Evolutionary conservation across 1,284 basidiomycete species (phyloP), one percentile per base, ranked within the genome.

Genomic region (Chalciporus sp.): DNA sequence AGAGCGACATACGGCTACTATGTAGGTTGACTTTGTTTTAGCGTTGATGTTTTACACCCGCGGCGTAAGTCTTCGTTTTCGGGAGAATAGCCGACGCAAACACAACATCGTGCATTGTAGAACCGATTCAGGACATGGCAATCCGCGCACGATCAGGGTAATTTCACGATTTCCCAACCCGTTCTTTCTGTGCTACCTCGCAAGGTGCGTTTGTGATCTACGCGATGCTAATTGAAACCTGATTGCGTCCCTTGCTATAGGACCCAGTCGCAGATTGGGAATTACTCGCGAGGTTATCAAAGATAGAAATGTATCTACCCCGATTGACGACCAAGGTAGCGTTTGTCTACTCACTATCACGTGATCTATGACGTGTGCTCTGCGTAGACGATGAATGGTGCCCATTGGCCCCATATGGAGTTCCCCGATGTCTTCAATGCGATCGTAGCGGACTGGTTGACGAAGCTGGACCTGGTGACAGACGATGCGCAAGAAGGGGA

Each of bases 241-340:
- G 23, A 23, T 2, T 23, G 3, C 23, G 6, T 23, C 6, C 23
- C 4, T 40, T 35, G 52, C 42, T 39, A 53, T 56, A 83, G 81
- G 86, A 89, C 61, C 81, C 83, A 14, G 87, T 89, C 4, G 85
- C 82, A 1, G 74, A 88, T 65, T 88, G 87, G 85, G 63, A 60
- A 1, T 39, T 65, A 7, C 74, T 75, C 2, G 68, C 77, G 8
- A 64, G 72, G 40, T 50, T 78, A 27, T 64, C 83, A 4, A 71
- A 75, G 6, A 79, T 79, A 17, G 70, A 63, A 1, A 61, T 71
- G 2, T 82, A 77, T 61, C 53, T 87, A 28, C 80, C 84, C 1
- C 71, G 78, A 27, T 59, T 83, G n/a, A 81, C 76, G 6, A 77
- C 74, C 3, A 69, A 78, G 70, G 85, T 86, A 52, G 9, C 3